Percentiles rank a stretch among this genome's conserved stretches.
Conservation (phyloP, 192 early-diverging fungal species). For the Mycoemilia scoparia region DNA sequence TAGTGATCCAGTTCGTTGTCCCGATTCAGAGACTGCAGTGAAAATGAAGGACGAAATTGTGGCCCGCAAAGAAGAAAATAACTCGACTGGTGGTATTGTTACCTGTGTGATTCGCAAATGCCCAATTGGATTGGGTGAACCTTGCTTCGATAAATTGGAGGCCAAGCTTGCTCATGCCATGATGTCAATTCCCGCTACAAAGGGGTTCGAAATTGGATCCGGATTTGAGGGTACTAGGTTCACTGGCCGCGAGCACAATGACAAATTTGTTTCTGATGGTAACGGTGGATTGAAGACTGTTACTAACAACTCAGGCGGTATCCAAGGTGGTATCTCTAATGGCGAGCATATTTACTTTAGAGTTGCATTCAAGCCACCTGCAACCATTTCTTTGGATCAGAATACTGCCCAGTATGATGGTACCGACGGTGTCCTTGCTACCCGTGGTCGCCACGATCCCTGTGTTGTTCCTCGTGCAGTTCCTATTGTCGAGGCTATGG, state of each 20-base stretch:
- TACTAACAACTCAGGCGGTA: constrained; percentile 91
- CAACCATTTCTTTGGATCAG: constrained; percentile 88
- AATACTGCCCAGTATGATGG: constrained; percentile 77
- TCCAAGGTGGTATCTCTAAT: constrained; percentile 95
- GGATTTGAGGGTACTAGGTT: constrained; percentile 80
- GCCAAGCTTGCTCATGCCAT: constrained; percentile 93
- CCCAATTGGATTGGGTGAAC: constrained; percentile 86
- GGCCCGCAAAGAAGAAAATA: constrained; percentile 51
- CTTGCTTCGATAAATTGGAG: constrained; percentile 96
- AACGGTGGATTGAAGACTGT: constrained; percentile 54
- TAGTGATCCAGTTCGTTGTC: constrained; percentile 74
- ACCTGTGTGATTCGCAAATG: constrained; percentile 91
- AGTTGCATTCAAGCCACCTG: constrained; percentile 93
- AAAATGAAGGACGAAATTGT: constrained; percentile 78
- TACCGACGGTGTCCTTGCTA: constrained; percentile 55
- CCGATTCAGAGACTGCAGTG: constrained; percentile 48
- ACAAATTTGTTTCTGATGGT: constrained; percentile 54
- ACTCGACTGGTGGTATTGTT: constrained; percentile 90
- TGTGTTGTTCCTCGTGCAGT: constrained; percentile 91
- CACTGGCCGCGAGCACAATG: constrained; percentile 83
- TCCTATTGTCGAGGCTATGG: constrained; percentile 97
- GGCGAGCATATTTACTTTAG: constrained; percentile 94
- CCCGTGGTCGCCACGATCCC: constrained; percentile 92
- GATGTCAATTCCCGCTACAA: constrained; percentile 96
- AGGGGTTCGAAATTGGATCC: constrained; percentile 92